Conservation (phyloP, 768 basidiomycete genomes). For the Tephrocybe rancida region DNA sequence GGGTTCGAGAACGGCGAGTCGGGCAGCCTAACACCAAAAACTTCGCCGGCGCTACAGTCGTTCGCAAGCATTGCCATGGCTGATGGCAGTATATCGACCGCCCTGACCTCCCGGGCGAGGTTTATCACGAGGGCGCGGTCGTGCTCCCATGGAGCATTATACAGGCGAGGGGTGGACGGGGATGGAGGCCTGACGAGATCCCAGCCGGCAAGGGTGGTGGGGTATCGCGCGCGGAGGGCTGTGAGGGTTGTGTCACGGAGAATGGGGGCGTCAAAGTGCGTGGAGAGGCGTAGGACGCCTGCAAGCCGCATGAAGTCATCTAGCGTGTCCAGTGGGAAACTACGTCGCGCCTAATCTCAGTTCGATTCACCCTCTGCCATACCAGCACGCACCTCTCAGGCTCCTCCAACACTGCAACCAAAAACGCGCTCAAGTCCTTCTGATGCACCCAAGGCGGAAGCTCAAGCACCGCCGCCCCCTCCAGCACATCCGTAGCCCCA, state of each 20-base stretch:
- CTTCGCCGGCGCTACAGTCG: constrained; percentile 20
- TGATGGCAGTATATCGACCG: constrained; percentile 17
- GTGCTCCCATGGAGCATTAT: constrained; percentile 10
- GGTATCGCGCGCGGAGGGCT: constrained; percentile 16
- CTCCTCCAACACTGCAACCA: constrained; percentile 7
- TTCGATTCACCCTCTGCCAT: no score
- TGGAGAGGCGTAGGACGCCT: constrained; percentile 13
- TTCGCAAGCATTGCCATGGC: constrained; percentile 23
- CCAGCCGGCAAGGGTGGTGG: constrained; percentile 16
- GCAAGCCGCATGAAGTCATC: constrained; percentile 11
- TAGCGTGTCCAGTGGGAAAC: constrained; percentile 9
- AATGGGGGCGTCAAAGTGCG: constrained; percentile 5
- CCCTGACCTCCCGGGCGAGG: constrained; percentile 17
- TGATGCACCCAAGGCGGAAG: constrained; percentile 1
- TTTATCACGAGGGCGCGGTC: constrained; percentile 19
- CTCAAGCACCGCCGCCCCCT: constrained; percentile 9
- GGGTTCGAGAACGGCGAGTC: not conserved
- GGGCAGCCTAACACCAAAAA: constrained; percentile 16
- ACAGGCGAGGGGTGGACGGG: not conserved
- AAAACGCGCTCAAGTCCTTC: constrained; percentile 12
- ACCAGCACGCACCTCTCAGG: not conserved
- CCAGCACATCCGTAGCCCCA: constrained; percentile 16
- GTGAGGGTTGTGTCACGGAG: constrained; percentile 15
- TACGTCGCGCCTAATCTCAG: not conserved
- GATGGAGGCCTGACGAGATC: constrained; percentile 5